Percentiles rank a stretch among this genome's conserved stretches.
Conservation (phyloP, 371 early-diverging fungal species). For the Lichtheimia ramosa region DNA sequence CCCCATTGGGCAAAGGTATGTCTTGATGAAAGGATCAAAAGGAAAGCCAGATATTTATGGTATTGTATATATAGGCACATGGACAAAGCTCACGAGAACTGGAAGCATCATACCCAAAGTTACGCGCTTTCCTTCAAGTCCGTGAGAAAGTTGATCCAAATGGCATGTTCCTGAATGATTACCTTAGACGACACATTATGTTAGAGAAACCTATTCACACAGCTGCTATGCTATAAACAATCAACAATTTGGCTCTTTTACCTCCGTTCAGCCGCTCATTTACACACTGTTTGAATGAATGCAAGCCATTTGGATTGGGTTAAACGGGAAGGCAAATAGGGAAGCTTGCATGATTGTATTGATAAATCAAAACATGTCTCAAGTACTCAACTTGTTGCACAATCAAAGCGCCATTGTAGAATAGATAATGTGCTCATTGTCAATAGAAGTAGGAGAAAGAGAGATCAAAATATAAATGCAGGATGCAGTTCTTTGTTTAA, state of each 20-base stretch:
- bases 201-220: slow-evolving; percentile 1
- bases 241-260: too few species aligned
- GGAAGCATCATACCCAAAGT: slow-evolving; percentile 62
- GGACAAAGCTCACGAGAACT: slow-evolving; percentile 58
- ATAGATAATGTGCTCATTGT: too few species aligned
- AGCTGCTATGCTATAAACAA: slow-evolving; percentile 13
- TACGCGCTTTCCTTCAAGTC: slow-evolving; percentile 60
- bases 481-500: too few species aligned
- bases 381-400: too few species aligned
- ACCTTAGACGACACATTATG: slow-evolving; percentile 60
- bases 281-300: neutral
- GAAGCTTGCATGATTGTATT: too few species aligned
- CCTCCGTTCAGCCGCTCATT: neutral
- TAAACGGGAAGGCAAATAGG: too few species aligned
- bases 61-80: slow-evolving; percentile 47
- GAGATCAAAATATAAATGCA: too few species aligned
- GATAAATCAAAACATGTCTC: too few species aligned
- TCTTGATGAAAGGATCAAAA: neutral
- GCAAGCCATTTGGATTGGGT: neutral
- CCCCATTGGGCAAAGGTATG: slow-evolving; percentile 87
- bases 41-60: neutral
- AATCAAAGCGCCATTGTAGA: too few species aligned
- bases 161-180: slow-evolving; percentile 75
- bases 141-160: slow-evolving; percentile 69
- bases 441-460: too few species aligned